Evolutionary conservation across 352 stramenopile species (phyloP).

Genomic region (Globisporangium abappressorium): DNA sequence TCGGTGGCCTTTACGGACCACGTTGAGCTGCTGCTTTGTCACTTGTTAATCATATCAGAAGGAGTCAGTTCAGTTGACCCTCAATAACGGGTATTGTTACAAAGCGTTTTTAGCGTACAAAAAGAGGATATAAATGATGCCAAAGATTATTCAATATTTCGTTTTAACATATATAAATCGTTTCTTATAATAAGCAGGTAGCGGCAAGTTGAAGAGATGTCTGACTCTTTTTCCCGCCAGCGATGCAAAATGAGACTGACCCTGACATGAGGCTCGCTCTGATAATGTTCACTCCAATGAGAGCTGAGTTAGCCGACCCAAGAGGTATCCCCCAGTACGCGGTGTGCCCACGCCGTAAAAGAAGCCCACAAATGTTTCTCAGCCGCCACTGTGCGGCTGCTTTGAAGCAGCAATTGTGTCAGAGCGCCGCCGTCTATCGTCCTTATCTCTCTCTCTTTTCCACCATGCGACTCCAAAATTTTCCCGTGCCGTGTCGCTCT

Average conservation of each 20-base stretch:
- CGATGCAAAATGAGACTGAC: not conserved
- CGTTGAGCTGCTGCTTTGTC: not conserved
- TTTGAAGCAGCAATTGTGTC: not conserved
- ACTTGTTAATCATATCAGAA: not conserved
- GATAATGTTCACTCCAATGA: not conserved
- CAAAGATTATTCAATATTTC: not conserved
- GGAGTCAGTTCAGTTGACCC: not conserved
- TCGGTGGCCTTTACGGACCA: constrained; percentile 6
- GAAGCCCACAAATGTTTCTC: not conserved
- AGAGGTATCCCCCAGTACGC: not conserved
- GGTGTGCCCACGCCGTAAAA: not conserved
- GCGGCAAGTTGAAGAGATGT: not conserved
- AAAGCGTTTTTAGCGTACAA: not conserved
- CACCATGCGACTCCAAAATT: constrained; percentile 1
- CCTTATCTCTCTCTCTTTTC: not conserved
- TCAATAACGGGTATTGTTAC: not conserved
- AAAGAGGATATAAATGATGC: not conserved
- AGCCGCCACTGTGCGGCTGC: too few relatives aligned
- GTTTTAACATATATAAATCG: not conserved
- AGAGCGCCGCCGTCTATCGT: not conserved
- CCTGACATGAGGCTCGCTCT: not conserved
- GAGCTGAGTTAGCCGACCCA: not conserved
- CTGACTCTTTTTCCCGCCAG: not conserved
- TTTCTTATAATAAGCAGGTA: not conserved
- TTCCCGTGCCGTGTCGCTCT: not conserved